A percentile compares a stretch with the other conserved stretches of the same genome.
Conservation (phyloP, 2,329 filamentous ascomycete species). For the Talaromyces funiculosus region DNA sequence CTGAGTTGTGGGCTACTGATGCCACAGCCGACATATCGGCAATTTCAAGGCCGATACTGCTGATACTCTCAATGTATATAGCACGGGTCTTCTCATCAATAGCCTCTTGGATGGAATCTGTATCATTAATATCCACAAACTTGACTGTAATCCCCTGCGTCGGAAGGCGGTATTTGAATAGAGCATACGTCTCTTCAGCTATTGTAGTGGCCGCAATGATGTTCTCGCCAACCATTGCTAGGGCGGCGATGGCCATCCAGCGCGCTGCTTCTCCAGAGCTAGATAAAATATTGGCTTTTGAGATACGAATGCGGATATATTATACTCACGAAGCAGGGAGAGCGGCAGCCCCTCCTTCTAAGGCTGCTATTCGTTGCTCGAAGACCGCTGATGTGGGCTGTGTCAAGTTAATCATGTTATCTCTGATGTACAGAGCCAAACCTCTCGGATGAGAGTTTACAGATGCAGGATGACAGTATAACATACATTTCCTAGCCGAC, state of each 20-base stretch:
- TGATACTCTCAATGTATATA: constrained; percentile 80
- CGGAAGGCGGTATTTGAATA: constrained; percentile 80
- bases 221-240: constrained; percentile 79
- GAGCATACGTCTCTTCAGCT: constrained; percentile 90
- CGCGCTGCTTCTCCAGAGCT: constrained; percentile 73
- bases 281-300: background rate
- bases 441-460: background rate
- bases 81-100: constrained; percentile 89
- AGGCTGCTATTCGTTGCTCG: constrained; percentile 45
- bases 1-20: constrained; percentile 64
- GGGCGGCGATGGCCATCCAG: constrained; percentile 73
- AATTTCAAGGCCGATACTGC: constrained; percentile 83
- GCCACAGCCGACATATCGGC: constrained; percentile 79
- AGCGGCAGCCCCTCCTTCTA: constrained; percentile 52
- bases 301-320: background rate
- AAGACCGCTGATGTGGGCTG: constrained; percentile 36
- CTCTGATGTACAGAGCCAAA: too few species aligned
- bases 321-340: constrained; percentile 59
- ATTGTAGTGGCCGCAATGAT: constrained; percentile 80
- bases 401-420: background rate
- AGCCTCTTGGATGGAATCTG: constrained; percentile 66
- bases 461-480: background rate
- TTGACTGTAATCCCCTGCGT: constrained; percentile 75
- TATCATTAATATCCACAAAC: constrained; percentile 70
- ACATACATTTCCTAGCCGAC: constrained; percentile 41